Conservation (phyloP, 2,329 filamentous ascomycete species). For the Trichoderma koningii region DNA sequence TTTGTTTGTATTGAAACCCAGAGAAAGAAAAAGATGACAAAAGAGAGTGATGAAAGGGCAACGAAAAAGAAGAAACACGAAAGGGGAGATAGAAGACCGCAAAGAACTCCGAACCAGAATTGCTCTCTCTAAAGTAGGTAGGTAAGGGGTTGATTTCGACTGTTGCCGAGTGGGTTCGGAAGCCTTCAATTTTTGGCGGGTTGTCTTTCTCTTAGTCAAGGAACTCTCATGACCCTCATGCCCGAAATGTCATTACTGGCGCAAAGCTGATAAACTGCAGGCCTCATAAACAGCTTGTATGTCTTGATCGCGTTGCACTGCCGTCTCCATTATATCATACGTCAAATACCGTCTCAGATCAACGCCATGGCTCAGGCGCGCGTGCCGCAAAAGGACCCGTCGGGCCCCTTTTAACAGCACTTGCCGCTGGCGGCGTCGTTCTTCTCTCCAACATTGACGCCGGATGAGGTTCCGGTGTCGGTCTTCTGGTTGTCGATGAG, state of each 20-base stretch:
- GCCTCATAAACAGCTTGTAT: constrained; percentile 21
- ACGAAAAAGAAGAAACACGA: constrained; percentile 40
- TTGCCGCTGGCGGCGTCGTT: constrained; percentile 63
- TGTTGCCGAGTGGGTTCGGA: constrained; percentile 31
- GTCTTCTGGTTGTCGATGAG: constrained; percentile 89
- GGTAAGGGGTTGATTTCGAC: constrained; percentile 23
- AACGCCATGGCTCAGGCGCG: constrained; percentile 6
- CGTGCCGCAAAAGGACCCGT: background rate
- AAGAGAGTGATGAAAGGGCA: constrained; percentile 36
- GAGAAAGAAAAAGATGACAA: constrained; percentile 42
- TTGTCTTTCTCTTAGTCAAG: constrained; percentile 2
- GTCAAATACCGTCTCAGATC: constrained; percentile 22
- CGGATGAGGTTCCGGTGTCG: constrained; percentile 60
- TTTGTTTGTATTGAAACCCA: constrained; percentile 47
- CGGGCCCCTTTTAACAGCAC: constrained; percentile 66
- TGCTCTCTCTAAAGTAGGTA: constrained; percentile 40
- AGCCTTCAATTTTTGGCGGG: background rate
- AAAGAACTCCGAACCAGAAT: constrained; percentile 52
- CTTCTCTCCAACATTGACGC: constrained; percentile 70
- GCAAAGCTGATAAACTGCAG: constrained; percentile 7
- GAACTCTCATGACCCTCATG: constrained; percentile 25
- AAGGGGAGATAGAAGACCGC: constrained; percentile 39
- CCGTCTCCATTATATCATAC: constrained; percentile 26
- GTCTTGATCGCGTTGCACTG: constrained; percentile 27
- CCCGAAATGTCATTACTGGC: constrained; percentile 27